A percentile compares a stretch with the other conserved stretches of the same genome.
phyloP scores from a whole-genome alignment of 176 grass and related monocot species.

The Melocanna baccifera region DNA sequence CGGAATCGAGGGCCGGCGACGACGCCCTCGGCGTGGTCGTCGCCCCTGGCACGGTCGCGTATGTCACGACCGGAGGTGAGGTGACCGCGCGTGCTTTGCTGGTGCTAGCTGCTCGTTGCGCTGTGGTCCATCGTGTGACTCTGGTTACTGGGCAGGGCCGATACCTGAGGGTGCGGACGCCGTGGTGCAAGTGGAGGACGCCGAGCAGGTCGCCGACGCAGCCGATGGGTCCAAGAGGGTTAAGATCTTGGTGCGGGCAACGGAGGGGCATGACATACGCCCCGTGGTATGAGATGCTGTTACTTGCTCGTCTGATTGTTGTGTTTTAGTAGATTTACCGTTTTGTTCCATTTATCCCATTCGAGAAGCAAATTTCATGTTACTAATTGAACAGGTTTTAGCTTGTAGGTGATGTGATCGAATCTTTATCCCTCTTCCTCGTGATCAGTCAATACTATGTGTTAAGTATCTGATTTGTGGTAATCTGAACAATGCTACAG shows the following conservation, averaged over 20 bases:
- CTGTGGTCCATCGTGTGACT: background rate
- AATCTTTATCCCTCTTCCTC: background rate
- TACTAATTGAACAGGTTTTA: background rate
- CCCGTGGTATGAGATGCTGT: constrained; percentile 51
- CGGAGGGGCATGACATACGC: constrained; percentile 57
- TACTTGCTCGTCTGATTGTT: background rate
- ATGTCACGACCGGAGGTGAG: constrained; percentile 89
- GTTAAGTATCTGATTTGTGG: background rate
- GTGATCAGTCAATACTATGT: background rate
- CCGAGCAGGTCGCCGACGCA: constrained; percentile 33
- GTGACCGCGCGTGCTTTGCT: background rate
- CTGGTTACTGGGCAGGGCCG: constrained; percentile 39
- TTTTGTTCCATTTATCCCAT: background rate
- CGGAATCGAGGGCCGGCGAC: constrained; percentile 82
- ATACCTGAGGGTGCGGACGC: constrained; percentile 86
- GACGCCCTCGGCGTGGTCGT: constrained; percentile 55
- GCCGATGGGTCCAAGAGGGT: constrained; percentile 58
- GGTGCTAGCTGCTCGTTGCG: background rate
- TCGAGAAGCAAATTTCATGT: background rate
- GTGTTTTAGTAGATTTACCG: background rate
- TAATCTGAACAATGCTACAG: constrained; percentile 35
- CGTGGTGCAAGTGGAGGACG: constrained; percentile 93
- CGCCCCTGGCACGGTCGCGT: constrained; percentile 52
- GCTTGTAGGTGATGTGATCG: background rate
- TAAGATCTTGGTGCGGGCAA: constrained; percentile 49